Evolutionary conservation across 129 eudicot species (phyloP), one percentile per base, ranked within the genome.

Genomic region (Flaveria sonorensis): DNA sequence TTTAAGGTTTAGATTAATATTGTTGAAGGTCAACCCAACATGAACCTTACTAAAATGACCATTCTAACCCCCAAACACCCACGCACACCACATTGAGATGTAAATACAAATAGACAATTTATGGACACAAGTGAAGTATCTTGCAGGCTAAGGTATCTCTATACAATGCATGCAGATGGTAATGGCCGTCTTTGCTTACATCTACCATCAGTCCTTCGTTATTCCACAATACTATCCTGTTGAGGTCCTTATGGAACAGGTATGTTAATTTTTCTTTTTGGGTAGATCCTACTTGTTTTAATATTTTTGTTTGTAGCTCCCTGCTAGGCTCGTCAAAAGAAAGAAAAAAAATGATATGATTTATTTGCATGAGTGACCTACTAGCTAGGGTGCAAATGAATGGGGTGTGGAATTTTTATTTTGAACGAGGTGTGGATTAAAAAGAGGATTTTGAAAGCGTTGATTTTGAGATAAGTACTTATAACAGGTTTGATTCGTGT

Each of bases 121-220:
- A 19, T n/a, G 53, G 53, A 30, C 69, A 40, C 10, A 42, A 18
- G 19, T 19, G 55, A 13, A 23, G 42, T 70, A 47, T n/a, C 28
- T 21, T 74, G 61, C 71, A 45, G 10, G 62, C 61, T 74, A 28
- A 61, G 14, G 59, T 74, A 21, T 74, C 4, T 61, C 30, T 46
- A 12, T 74, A 32, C 60, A 42, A 50, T 67, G 45, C 15, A 21
- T 88, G 87, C 91, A 92, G 97, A 89, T 92, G 97, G 93, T 92
- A 80, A 92, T 89, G 97, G 93, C 97, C 43, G 87, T 92, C 47
- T 92, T 92, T 26, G 91, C 96, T 20, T 92, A 89, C 85, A 89
- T 92, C 63, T 92, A 92, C 69, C 87, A 84, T 61, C 97, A 89
- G 71, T 92, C 97, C 14, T 89, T 92, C 68, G 87, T 89, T 36